Evolutionary conservation across 2,329 filamentous ascomycete species (phyloP).

Genomic region (Neonectria sp.): DNA sequence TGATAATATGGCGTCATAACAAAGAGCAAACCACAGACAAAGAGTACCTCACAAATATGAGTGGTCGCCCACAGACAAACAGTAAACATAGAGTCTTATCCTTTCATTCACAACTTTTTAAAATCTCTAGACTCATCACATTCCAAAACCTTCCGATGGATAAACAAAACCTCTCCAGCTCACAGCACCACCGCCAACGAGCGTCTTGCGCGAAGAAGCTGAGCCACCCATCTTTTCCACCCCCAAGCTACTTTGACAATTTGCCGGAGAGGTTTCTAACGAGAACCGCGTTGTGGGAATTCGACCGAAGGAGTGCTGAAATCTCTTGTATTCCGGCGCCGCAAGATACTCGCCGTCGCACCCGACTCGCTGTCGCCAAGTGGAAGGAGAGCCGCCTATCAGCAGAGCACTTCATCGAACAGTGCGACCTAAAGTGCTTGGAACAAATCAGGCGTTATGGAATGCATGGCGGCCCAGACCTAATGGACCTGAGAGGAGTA

Average conservation of each 20-base stretch:
- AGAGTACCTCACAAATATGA: too few relatives aligned
- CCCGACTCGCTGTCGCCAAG: background rate
- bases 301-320: background rate
- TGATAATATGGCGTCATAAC: too few relatives aligned
- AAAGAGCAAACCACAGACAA: too few relatives aligned
- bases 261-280: background rate
- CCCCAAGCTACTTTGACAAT: conserved; percentile 7
- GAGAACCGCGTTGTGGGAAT: background rate
- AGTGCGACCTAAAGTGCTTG: background rate
- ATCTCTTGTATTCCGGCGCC: background rate
- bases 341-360: background rate
- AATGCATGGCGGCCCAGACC: background rate
- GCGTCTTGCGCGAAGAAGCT: background rate
- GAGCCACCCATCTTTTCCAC: conserved; percentile 5
- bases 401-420: background rate
- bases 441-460: background rate
- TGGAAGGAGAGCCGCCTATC: background rate
- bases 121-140: background rate
- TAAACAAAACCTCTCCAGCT: background rate
- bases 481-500: background rate
- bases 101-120: background rate
- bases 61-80: too few relatives aligned
- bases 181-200: background rate
- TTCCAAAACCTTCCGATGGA: background rate
- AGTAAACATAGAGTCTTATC: background rate